These are phyloP conservation scores for Claviceps lovelessii DNA, from an alignment of 2,329 filamentous ascomycete species.

Conservation along the genomic window DNA sequence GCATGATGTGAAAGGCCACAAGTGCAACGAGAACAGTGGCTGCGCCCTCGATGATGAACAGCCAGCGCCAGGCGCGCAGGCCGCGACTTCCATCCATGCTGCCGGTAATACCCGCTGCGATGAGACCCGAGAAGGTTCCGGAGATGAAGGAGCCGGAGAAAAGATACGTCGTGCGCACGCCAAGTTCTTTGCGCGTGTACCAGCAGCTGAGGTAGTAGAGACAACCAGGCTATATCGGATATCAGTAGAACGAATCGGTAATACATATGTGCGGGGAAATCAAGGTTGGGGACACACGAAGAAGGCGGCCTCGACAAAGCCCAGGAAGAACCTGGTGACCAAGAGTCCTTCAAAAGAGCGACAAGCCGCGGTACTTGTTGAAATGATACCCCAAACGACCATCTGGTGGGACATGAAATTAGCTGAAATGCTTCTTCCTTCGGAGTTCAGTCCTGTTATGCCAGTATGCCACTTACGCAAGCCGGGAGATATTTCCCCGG, in stretches of 20 bases:
- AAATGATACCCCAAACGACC: constrained; percentile 7
- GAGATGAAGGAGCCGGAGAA: constrained; percentile 26
- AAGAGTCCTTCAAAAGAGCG: constrained; percentile 28
- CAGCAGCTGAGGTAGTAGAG: constrained; percentile 19
- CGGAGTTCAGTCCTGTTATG: background rate
- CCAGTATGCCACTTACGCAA: constrained; percentile 19
- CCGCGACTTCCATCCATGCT: constrained; percentile 15
- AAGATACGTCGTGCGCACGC: constrained; percentile 28
- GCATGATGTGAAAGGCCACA: constrained; percentile 38
- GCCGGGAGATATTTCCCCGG: constrained; percentile 30
- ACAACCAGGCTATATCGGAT: background rate
- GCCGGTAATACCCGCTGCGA: constrained; percentile 27
- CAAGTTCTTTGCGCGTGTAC: constrained; percentile 37
- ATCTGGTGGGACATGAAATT: background rate
- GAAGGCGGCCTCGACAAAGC: constrained; percentile 27
- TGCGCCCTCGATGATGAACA: constrained; percentile 19
- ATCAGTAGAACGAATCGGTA: constrained; percentile 5
- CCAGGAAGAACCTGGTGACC: constrained; percentile 25
- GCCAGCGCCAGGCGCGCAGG: constrained; percentile 19
- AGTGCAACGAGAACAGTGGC: constrained; percentile 28
- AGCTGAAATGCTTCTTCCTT: background rate
- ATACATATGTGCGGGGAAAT: constrained; percentile 31
- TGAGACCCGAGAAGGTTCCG: constrained; percentile 27
- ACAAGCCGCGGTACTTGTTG: constrained; percentile 25
- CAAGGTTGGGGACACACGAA: constrained; percentile 19